Evolutionary conservation across 2,329 filamentous ascomycete species (phyloP), one percentile per base, ranked within the genome.

Genomic region (Verruconis gallopava): DNA sequence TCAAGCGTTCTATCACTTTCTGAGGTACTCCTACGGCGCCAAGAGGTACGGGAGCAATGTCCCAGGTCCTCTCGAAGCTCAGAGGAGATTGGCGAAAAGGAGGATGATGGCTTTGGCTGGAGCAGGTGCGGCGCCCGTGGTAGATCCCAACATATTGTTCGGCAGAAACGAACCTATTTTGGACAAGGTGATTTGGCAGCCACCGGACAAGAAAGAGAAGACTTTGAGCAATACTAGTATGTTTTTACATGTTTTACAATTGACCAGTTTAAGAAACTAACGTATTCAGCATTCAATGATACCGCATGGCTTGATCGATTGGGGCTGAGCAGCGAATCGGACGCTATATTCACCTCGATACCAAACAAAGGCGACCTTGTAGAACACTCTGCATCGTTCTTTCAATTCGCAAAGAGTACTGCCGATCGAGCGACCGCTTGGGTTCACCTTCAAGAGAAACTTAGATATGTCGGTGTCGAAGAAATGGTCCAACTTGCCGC

Each of bases 51-150:
- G 71, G 49, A 77, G 74, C 61, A 66, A 67, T 48, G 69, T 76
- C 3, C 75, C 75, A 9, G 75, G 75, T 2, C 75, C 75, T 52
- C 61, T 79, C 60, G 75, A 79, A 57, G 73, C 75, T 36, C 67
- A 69, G 47, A 65, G 67, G 52, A 63, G 75, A 40, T 60, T 69
- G 36, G 62, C 71, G 2, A 75, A 67, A 55, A 64, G 75, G 42
- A 65, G 68, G 41, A 75, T 77, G 60, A 71, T 64, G 40, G 64
- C 61, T 14, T 51, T 69, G 9, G 65, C 67, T 22, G 55, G 60
- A 14, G 44, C 55, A 35, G 53, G 53, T 11, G 38, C 21, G 18
- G 22, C 32, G 35, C 36, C 21, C 9, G 38, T 40, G 15, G 19
- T 43, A 13, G 34, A 43, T n/a, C 9, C 22, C 5, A 35, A 35